Conservation (phyloP, 2,329 filamentous ascomycete species). For the Epichloe scottii region DNA sequence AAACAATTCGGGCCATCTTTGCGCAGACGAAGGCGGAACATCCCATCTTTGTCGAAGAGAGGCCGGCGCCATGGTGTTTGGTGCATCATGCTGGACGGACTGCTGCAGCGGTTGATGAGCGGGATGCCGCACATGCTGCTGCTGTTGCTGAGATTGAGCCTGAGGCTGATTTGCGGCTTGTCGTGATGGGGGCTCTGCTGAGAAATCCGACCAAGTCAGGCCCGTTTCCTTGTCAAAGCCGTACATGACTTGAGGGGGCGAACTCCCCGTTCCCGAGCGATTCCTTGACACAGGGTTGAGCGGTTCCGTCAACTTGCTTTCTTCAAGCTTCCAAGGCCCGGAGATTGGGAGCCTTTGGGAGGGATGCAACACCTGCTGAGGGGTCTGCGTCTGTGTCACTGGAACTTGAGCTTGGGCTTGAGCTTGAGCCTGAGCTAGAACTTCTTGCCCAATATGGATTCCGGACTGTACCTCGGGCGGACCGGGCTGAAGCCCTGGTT, state of each 20-base stretch:
- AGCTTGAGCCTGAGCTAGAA: too few relatives aligned
- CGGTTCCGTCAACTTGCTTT: conserved; percentile 41
- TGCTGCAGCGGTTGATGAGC: background rate
- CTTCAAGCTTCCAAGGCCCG: conserved; percentile 41
- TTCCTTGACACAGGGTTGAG: conserved; percentile 25
- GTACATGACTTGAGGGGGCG: conserved; percentile 20
- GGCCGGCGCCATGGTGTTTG: background rate
- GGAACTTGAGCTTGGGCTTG: background rate
- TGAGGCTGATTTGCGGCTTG: background rate
- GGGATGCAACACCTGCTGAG: conserved; percentile 17
- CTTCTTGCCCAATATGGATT: background rate
- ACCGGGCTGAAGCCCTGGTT: background rate
- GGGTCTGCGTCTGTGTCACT: background rate
- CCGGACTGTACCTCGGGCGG: background rate
- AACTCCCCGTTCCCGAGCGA: conserved; percentile 18
- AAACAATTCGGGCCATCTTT: conserved; percentile 37
- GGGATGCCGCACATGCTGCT: background rate
- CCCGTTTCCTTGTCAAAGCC: conserved; percentile 42
- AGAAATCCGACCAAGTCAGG: conserved; percentile 9
- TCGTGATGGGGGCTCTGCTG: conserved; percentile 11
- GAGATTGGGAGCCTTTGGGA: conserved; percentile 28
- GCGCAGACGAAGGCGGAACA: conserved; percentile 37
- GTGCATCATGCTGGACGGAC: background rate
- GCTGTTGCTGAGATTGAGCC: background rate
- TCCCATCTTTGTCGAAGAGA: conserved; percentile 14